Evolutionary conservation across 2,329 filamentous ascomycete genomes (phyloP), one percentile per base, ranked within the genome.

Genomic region (Claviceps monticola): DNA sequence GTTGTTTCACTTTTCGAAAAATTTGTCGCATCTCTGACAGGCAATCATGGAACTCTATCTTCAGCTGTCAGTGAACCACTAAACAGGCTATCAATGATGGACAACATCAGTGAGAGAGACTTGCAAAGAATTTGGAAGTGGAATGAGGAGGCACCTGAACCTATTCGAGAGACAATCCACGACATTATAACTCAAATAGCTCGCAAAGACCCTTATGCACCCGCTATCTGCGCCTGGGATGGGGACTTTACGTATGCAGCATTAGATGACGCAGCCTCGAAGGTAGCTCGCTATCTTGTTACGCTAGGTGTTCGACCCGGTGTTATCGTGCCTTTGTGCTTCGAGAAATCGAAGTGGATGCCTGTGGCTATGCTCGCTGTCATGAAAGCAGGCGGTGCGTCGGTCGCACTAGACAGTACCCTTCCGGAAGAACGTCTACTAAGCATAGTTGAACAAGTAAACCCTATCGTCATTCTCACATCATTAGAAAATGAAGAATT

Each of bases 331-430:
- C 64, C 64, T 1, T 53, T 68, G n/a, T 64, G 58, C 42, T 67
- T 68, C 47, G 63, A 66, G 29, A 69, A 68, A 54, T 67, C 64
- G 2, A 58, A 56, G 41, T 68, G 61, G 62, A 58, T 57, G 1
- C 46, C 59, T 8, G 59, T 67, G 2, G 60, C 61, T 1, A 61
- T 66, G 54, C 53, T 69, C 9, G 64, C 55, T 4, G 60, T 67
- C 0, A 51, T 69, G 37, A 67, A 66, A 51, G 61, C 65, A 39
- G 66, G 65, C 11, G 63, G 50, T 19, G 55, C 55, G 4, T 55
- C 49, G 1, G 54, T 59, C 3, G 44, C 51, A 16, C 34, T 59
- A n/a, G 56, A 58, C 21, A 38, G 38, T n/a, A 49, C 50, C 17
- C 52, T 52, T 2, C 56, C 56, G 16, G 49, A 52, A 26, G 47